Conservation (phyloP, 768 basidiomycete species). For the Boletus reticuloceps region DNA sequence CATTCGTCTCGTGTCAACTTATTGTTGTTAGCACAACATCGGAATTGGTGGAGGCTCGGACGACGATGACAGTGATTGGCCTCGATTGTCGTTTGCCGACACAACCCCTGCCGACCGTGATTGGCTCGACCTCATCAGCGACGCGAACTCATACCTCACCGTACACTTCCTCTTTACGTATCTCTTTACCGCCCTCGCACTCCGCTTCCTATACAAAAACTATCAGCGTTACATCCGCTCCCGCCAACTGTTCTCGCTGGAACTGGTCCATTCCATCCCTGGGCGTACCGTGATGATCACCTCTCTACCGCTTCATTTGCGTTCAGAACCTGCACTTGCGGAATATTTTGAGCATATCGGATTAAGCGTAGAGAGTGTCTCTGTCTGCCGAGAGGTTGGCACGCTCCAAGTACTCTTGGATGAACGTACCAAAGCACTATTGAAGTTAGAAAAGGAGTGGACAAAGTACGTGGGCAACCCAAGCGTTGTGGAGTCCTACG, state of each 20-base stretch:
- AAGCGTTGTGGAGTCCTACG: conserved; percentile 77
- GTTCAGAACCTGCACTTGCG: conserved; percentile 80
- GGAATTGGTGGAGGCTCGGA: conserved; percentile 55
- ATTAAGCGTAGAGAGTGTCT: conserved; percentile 89
- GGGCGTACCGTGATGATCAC: conserved; percentile 91
- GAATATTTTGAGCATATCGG: conserved; percentile 93
- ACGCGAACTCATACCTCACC: conserved; percentile 86
- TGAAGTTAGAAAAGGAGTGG: conserved; percentile 84
- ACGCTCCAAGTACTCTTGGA: conserved; percentile 72
- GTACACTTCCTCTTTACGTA: conserved; percentile 93
- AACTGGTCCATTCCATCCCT: conserved; percentile 92
- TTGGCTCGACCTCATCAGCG: conserved; percentile 88
- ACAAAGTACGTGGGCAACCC: conserved; percentile 92
- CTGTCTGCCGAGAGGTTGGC: conserved; percentile 80
- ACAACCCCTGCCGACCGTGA: conserved; percentile 40
- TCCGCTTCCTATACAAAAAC: conserved; percentile 86
- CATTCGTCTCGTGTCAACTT: background rate
- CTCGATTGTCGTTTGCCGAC: conserved; percentile 28
- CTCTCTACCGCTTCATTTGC: conserved; percentile 78
- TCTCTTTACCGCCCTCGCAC: conserved; percentile 82
- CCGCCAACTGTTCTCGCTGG: conserved; percentile 90
- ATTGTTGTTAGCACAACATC: conserved; percentile 58
- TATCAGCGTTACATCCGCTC: conserved; percentile 86
- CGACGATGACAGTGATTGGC: conserved; percentile 47
- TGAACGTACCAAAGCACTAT: conserved; percentile 72